phyloP scores from a whole-genome alignment of 306 rosid species.

The Senna tora region DNA sequence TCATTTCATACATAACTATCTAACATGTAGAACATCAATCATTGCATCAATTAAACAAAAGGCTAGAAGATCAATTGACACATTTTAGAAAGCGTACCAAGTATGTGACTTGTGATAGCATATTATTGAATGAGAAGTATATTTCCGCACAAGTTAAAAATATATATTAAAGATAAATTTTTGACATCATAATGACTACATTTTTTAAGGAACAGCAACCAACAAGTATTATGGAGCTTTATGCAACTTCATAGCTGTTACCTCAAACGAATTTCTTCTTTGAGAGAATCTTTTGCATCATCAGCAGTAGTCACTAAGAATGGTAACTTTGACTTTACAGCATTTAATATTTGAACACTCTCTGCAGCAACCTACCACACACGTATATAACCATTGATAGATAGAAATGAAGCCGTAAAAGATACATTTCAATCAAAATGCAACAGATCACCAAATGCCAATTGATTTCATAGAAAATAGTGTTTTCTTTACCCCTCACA shows the following conservation, averaged over 20 bases:
- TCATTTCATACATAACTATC: not conserved
- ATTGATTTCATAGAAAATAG: not conserved
- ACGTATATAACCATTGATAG: constrained; percentile 20
- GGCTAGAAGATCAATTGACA: not conserved
- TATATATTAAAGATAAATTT: constrained; percentile 7
- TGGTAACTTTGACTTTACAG: constrained; percentile 78
- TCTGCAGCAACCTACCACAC: constrained; percentile 75
- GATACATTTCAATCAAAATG: constrained; percentile 2
- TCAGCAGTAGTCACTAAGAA: constrained; percentile 82
- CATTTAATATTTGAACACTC: constrained; percentile 73
- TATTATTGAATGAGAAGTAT: constrained; percentile 24
- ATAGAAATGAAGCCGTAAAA: constrained; percentile 2
- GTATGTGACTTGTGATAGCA: constrained; percentile 5
- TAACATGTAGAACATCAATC: constrained; percentile 11
- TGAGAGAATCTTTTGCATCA: constrained; percentile 78
- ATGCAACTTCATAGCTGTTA: constrained; percentile 32
- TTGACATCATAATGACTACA: not conserved
- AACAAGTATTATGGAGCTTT: constrained; percentile 7
- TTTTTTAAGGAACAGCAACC: constrained; percentile 14
- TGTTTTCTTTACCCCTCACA: not conserved
- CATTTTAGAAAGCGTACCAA: constrained; percentile 5
- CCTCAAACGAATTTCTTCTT: constrained; percentile 96
- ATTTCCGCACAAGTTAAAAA: not conserved
- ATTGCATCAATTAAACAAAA: no score
- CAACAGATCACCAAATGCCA: constrained; percentile 5